phyloP scores from a whole-genome alignment of 345 rosid genomes.

The Trapa incisa region DNA sequence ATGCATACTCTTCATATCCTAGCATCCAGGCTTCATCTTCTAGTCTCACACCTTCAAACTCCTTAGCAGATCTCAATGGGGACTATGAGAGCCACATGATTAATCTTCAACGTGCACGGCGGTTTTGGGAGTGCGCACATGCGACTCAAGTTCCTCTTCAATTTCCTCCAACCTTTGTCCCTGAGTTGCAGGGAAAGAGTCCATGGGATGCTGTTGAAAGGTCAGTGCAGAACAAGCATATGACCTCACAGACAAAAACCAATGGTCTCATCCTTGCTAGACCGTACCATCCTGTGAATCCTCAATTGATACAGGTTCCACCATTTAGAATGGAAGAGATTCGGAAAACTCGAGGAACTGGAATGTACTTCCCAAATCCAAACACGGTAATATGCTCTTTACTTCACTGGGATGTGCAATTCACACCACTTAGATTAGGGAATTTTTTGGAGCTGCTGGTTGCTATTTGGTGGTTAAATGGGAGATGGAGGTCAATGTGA shows the following conservation, averaged over 20 bases:
- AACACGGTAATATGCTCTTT: conserved; percentile 12
- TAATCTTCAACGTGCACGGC: conserved; percentile 34
- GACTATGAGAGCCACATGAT: conserved; percentile 35
- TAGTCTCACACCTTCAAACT: conserved; percentile 20
- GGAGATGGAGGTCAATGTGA: background rate
- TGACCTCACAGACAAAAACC: conserved; percentile 24
- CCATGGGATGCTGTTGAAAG: conserved; percentile 47
- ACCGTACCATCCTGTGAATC: conserved; percentile 30
- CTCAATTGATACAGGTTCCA: conserved; percentile 33
- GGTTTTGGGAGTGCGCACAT: conserved; percentile 30
- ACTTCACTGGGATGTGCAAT: conserved; percentile 1
- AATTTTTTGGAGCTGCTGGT: background rate
- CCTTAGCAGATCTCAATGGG: conserved; percentile 52
- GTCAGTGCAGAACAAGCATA: conserved; percentile 34
- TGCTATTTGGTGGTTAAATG: background rate
- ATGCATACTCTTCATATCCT: conserved; percentile 25
- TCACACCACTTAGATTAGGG: background rate
- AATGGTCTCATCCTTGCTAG: conserved; percentile 39
- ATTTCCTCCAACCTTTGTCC: conserved; percentile 21
- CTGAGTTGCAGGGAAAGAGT: conserved; percentile 39
- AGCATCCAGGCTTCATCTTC: conserved; percentile 17
- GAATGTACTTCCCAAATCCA: conserved; percentile 51
- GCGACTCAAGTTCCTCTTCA: conserved; percentile 29
- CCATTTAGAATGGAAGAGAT: conserved; percentile 51
- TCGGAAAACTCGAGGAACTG: conserved; percentile 72